Evolutionary conservation across 306 rosid species (phyloP), one percentile per base, ranked within the genome.

Genomic region (Adenanthera pavonina): DNA sequence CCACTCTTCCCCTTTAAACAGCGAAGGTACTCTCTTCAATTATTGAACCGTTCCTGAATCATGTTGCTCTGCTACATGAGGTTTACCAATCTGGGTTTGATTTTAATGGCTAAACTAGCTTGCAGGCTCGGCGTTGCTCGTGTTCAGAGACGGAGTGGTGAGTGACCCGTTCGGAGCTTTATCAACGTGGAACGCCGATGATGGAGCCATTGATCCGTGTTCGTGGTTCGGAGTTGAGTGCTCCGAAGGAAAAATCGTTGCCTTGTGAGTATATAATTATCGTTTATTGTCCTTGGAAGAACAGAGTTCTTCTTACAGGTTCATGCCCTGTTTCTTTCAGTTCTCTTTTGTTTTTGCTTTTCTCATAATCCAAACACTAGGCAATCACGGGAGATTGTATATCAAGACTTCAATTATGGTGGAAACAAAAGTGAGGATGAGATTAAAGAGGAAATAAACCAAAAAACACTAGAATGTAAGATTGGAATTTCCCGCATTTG

Each of bases 211-310:
- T 52, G 85, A 88, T 88, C 92, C 85, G 0, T 92, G 97, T 66
- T 89, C 89, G 0, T 90, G 97, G 97, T 85, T 86, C 16, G 97
- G 97, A 0, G 87, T 91, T 7, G 89, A 91, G 56, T 94, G 94
- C 66, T 89, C 88, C 3, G 67, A 85, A 5, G 93, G 90, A 77
- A 88, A 87, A 76, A 89, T 91, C 25, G 85, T 89, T 48, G 66
- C 81, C 86, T 75, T 91, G 98, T 95, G 87, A 89, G 97, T 76
- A 11, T 33, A 61, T 5, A 33, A 61, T 11, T 30, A 61, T 59
- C 20, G 8, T 20, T 3, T 59, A 25, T 10, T 60, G 66, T 60
- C 2, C 30, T 25, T 60, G 9, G 16, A 60, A 9, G 38, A 11
- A 25, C 0, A 12, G 66, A 60, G 34, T 4, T 69, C 43, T 47